Percentiles rank a stretch among this genome's conserved stretches.
These are phyloP conservation scores for Xylariaceae sp. DNA, from an alignment of 2,329 filamentous ascomycete species.

Conservation along the genomic window DNA sequence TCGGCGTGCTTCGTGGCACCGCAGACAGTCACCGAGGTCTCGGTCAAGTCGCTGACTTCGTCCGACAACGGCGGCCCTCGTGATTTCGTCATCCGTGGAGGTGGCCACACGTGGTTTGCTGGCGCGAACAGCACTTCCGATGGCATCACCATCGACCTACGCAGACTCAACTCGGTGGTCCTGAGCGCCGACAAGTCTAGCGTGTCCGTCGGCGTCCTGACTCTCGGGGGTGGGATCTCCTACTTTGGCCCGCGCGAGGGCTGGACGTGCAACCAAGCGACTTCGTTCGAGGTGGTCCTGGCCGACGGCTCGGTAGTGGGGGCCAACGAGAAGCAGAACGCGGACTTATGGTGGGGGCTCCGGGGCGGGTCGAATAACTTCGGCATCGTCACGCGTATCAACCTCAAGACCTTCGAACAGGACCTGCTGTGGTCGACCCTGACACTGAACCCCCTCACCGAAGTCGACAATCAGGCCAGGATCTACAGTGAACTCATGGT, in stretches of 20 bases:
- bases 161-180: constrained; percentile 41
- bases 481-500: constrained; percentile 16
- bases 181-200: constrained; percentile 38
- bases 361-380: constrained; percentile 26
- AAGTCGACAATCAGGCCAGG: constrained; percentile 7
- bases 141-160: constrained; percentile 49
- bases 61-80: constrained; percentile 8
- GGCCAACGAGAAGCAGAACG: constrained; percentile 13
- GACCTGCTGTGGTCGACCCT: constrained; percentile 14
- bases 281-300: constrained; percentile 13
- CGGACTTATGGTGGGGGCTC: constrained; percentile 22
- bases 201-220: constrained; percentile 37
- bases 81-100: constrained; percentile 52
- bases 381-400: constrained; percentile 27
- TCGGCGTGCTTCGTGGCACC: constrained; percentile 33
- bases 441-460: constrained; percentile 2
- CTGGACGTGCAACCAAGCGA: constrained; percentile 17
- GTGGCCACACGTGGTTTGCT: constrained; percentile 54
- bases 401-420: constrained; percentile 21
- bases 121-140: constrained; percentile 45
- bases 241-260: constrained; percentile 19
- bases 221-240: constrained; percentile 21
- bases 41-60: constrained; percentile 30
- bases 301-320: constrained; percentile 12
- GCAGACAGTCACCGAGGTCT: constrained; percentile 33